A percentile compares a stretch with the other conserved stretches of the same genome.
phyloP scores from a whole-genome alignment of 257 asterid genomes.

The Nicotiana paniculata region DNA sequence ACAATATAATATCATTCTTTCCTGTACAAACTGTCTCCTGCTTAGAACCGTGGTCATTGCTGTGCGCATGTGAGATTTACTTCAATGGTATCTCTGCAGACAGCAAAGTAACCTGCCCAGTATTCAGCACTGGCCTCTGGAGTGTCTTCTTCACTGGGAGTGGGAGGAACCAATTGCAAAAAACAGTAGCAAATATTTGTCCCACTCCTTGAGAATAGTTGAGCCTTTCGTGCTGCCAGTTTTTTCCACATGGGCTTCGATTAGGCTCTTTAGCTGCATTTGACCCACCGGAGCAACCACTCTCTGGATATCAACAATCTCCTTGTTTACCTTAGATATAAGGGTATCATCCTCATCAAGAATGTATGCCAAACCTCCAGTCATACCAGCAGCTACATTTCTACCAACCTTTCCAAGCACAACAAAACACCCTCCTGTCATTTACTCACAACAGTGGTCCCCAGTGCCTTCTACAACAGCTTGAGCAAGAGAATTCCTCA shows the following conservation, averaged over 20 bases:
- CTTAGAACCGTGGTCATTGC: not conserved
- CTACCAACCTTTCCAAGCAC: constrained; percentile 99
- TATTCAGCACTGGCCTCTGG: constrained; percentile 77
- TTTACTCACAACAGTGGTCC: constrained; percentile 95
- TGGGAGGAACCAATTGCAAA: constrained; percentile 79
- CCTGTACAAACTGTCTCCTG: not conserved
- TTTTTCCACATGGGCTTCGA: constrained; percentile 96
- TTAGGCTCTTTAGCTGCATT: constrained; percentile 89
- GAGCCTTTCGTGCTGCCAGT: constrained; percentile 84
- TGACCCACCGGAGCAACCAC: constrained; percentile 94
- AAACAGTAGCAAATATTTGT: constrained; percentile 71
- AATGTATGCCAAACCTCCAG: constrained; percentile 90
- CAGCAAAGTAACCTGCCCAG: constrained; percentile 62
- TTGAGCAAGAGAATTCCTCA: constrained; percentile 91
- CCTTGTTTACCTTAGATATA: constrained; percentile 95
- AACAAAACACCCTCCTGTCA: constrained; percentile 98
- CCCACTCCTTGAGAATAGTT: constrained; percentile 74
- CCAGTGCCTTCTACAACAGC: constrained; percentile 99
- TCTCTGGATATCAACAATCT: constrained; percentile 97
- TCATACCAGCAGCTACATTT: constrained; percentile 99
- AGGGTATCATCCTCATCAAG: constrained; percentile 94
- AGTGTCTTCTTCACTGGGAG: constrained; percentile 98
- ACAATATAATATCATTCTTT: not conserved
- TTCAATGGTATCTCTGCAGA: constrained; percentile 37
- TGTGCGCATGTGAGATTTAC: not conserved